Conservation (phyloP, 257 asterid genomes). For the Nicotiana noctiflora region DNA sequence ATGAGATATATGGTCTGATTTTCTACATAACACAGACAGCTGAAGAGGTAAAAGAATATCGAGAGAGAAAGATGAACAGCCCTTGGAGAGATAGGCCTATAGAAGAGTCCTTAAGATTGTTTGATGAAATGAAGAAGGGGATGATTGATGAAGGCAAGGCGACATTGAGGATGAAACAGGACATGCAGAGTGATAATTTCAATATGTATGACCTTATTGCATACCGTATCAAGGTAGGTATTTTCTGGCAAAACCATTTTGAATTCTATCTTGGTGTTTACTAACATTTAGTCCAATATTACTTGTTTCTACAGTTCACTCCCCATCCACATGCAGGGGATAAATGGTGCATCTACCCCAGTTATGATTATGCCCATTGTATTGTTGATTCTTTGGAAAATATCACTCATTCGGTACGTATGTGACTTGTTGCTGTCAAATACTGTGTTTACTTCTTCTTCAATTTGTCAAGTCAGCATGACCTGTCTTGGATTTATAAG, state of each 20-base stretch:
- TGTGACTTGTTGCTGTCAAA: neutral
- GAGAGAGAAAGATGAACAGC: constrained; percentile 86
- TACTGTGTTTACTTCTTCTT: neutral
- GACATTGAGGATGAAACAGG: constrained; percentile 92
- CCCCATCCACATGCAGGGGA: constrained; percentile 99
- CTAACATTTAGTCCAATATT: constrained; percentile 14
- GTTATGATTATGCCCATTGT: constrained; percentile 95
- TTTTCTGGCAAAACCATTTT: neutral
- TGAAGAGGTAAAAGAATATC: constrained; percentile 86
- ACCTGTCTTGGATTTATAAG: neutral
- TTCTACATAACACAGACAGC: constrained; percentile 45
- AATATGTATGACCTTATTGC: constrained; percentile 97
- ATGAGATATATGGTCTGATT: constrained; percentile 25
- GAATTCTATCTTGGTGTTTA: neutral
- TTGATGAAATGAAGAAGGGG: constrained; percentile 82
- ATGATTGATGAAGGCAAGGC: constrained; percentile 87
- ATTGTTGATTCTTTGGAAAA: constrained; percentile 93
- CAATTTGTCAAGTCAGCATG: neutral
- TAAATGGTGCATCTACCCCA: constrained; percentile 97
- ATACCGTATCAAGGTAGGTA: constrained; percentile 81
- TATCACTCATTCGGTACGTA: constrained; percentile 78
- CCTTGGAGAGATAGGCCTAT: constrained; percentile 93
- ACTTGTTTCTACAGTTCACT: constrained; percentile 56
- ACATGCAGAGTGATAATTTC: constrained; percentile 90
- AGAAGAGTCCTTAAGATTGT: constrained; percentile 76